Conservation (phyloP, 306 rosid genomes). For the Cicer yamashitae region DNA sequence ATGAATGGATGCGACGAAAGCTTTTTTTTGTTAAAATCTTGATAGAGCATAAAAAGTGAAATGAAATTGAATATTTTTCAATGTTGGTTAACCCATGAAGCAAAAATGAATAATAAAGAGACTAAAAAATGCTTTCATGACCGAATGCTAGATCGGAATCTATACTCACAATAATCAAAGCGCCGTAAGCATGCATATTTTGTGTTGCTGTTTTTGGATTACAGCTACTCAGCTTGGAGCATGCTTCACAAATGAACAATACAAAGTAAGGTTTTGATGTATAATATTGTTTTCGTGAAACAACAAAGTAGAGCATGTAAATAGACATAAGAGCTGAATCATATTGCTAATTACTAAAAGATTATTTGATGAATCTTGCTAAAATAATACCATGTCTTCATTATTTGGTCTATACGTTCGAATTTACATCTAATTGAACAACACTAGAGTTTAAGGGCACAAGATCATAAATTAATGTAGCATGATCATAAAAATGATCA, state of each 20-base stretch:
- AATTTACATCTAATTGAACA: neutral
- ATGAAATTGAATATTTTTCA: constrained; percentile 12
- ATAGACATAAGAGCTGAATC: neutral
- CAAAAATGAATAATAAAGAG: constrained; percentile 13
- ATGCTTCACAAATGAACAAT: constrained; percentile 64
- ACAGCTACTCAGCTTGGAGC: constrained; percentile 79
- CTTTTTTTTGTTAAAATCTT: neutral
- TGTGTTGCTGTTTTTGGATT: constrained; percentile 72
- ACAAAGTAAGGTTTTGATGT: constrained; percentile 30
- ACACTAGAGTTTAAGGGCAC: neutral
- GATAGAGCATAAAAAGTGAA: neutral
- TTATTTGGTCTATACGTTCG: neutral
- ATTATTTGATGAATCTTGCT: neutral
- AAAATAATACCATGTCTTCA: neutral
- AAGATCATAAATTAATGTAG: neutral
- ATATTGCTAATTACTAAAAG: constrained; percentile 3
- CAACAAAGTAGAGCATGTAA: constrained; percentile 17
- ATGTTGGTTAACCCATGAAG: constrained; percentile 7
- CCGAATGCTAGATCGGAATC: constrained; percentile 38
- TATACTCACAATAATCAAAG: constrained; percentile 73
- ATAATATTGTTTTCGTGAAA: constrained; percentile 27
- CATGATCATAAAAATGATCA: too few species aligned
- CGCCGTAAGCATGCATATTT: constrained; percentile 76
- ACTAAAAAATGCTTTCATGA: constrained; percentile 22
- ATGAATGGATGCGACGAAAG: constrained; percentile 18